These are phyloP conservation scores for Chamaecyparis obtusa DNA, from an alignment of 75 land plant species.

Conservation along the genomic window DNA sequence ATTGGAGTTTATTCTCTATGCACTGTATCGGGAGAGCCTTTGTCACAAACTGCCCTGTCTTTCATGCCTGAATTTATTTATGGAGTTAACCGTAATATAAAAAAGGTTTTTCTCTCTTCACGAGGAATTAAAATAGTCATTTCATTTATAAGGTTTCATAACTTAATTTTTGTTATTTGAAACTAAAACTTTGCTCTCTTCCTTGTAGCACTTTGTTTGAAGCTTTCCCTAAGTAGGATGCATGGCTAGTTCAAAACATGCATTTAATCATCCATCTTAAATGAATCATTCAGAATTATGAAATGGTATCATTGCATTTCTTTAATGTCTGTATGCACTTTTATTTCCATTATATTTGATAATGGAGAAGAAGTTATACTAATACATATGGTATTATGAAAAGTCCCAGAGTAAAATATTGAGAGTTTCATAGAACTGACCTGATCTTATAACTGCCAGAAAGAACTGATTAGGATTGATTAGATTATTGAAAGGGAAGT, in stretches of 20 bases:
- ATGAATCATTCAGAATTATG: background rate
- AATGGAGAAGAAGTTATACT: no score
- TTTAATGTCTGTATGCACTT: background rate
- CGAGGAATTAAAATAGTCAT: background rate
- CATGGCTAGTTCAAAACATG: background rate
- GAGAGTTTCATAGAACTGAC: no score
- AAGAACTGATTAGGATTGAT: no score
- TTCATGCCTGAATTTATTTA: conserved; percentile 90
- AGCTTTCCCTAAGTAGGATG: conserved; percentile 2
- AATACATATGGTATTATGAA: no score
- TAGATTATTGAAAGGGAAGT: no score
- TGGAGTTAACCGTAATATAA: conserved; percentile 67
- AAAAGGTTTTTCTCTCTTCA: conserved; percentile 44
- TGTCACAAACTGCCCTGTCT: conserved; percentile 96
- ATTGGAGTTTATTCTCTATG: conserved; percentile 75
- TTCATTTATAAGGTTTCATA: background rate
- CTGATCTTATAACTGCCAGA: no score
- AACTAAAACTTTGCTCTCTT: background rate
- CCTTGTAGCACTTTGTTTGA: background rate
- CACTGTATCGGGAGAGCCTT: conserved; percentile 89
- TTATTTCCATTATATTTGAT: background rate
- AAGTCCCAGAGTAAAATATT: no score
- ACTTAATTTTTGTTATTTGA: background rate
- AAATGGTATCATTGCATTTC: background rate
- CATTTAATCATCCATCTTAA: background rate